A percentile compares a stretch with the other conserved stretches of the same genome.
phyloP scores from a whole-genome alignment of 2,329 filamentous ascomycete genomes.

The Metarhizium robertsii region DNA sequence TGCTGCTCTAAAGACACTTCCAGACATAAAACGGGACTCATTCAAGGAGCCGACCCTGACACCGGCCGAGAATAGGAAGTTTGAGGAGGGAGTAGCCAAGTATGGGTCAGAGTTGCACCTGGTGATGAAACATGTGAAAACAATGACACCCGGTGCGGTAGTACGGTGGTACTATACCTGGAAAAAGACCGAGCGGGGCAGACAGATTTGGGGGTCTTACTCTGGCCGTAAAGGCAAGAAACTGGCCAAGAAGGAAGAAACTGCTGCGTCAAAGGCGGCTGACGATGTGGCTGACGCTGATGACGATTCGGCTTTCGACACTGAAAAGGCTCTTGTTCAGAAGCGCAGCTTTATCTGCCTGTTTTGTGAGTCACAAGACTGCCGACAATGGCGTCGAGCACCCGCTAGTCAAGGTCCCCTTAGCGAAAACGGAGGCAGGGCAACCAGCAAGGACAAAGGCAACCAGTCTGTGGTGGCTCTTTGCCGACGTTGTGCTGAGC shows the following conservation, averaged over 20 bases:
- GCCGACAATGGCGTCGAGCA: conserved; percentile 85
- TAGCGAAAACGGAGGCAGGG: conserved; percentile 46
- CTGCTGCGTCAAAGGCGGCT: conserved; percentile 64
- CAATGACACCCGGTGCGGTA: conserved; percentile 67
- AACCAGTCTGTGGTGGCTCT: conserved; percentile 69
- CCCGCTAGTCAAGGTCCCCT: conserved; percentile 67
- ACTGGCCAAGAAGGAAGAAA: conserved; percentile 66
- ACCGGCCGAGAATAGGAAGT: conserved; percentile 73
- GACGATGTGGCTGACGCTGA: conserved; percentile 88
- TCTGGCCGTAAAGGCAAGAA: conserved; percentile 85
- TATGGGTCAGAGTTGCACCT: conserved; percentile 83
- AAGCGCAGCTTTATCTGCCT: conserved; percentile 89
- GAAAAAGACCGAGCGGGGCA: conserved; percentile 87
- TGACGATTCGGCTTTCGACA: conserved; percentile 94
- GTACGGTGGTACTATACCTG: conserved; percentile 95
- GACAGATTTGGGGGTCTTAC: conserved; percentile 83
- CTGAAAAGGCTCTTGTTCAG: conserved; percentile 67
- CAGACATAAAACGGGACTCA: conserved; percentile 56
- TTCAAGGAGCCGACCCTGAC: conserved; percentile 80
- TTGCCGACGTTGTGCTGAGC: conserved; percentile 79
- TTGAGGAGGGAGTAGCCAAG: conserved; percentile 83
- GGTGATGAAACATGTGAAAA: conserved; percentile 79
- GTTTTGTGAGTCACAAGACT: conserved; percentile 73
- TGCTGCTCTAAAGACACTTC: conserved; percentile 60
- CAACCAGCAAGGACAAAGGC: conserved; percentile 66